Conservation (phyloP, 306 rosid genomes). For the Cicer bijugum region DNA sequence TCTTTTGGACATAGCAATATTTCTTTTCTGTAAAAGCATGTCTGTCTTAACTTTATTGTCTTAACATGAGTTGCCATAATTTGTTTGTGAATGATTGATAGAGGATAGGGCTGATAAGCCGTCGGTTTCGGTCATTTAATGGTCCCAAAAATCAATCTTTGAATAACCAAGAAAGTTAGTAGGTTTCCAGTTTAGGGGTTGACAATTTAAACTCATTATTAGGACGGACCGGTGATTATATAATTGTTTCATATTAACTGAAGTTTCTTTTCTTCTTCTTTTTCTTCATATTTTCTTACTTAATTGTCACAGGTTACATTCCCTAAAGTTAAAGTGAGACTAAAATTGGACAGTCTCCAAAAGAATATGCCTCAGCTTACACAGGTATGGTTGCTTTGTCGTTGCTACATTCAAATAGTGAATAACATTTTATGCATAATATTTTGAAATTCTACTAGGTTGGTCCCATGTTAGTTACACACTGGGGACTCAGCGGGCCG, state of each 20-base stretch:
- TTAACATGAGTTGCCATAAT: constrained; percentile 23
- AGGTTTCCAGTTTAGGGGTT: not conserved
- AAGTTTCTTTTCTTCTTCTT: constrained; percentile 15
- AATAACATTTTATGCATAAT: constrained; percentile 30
- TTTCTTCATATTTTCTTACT: constrained; percentile 2
- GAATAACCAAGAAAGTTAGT: not conserved
- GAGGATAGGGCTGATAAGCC: not conserved
- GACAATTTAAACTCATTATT: constrained; percentile 18
- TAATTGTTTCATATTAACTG: constrained; percentile 4
- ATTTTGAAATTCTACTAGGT: constrained; percentile 59
- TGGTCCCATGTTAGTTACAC: constrained; percentile 91
- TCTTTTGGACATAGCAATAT: constrained; percentile 18
- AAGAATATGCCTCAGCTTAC: constrained; percentile 76
- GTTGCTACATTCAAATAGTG: constrained; percentile 31
- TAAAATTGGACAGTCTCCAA: constrained; percentile 63
- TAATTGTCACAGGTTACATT: constrained; percentile 75
- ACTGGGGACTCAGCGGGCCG: constrained; percentile 98
- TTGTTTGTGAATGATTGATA: constrained; percentile 4
- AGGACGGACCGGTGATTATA: constrained; percentile 12
- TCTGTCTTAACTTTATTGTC: constrained; percentile 1
- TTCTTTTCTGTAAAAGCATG: constrained; percentile 28
- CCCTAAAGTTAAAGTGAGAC: constrained; percentile 75
- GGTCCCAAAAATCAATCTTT: not conserved
- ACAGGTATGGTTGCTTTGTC: constrained; percentile 61
- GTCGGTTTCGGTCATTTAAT: not conserved